These are phyloP conservation scores for Galerina sulciceps DNA, from an alignment of 768 basidiomycete genomes.

Conservation along the genomic window DNA sequence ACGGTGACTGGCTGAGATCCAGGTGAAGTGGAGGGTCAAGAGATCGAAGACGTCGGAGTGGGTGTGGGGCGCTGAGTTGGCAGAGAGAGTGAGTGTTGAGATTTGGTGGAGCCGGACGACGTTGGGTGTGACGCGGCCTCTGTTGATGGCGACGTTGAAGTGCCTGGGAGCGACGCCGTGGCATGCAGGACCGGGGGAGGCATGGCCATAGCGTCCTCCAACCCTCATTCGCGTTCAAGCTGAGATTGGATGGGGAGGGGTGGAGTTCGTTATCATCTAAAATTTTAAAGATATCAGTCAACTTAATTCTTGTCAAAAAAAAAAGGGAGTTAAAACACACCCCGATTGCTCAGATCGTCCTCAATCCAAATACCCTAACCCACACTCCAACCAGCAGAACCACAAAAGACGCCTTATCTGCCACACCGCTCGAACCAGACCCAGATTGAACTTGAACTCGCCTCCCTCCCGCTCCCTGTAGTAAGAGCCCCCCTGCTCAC, in stretches of 20 bases:
- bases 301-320: background rate
- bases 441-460: background rate
- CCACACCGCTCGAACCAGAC: background rate
- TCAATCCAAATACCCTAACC: conserved; percentile 17
- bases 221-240: background rate
- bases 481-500: conserved; percentile 29
- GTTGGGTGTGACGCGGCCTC: background rate
- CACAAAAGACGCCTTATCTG: no score
- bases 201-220: background rate
- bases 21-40: background rate
- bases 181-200: background rate
- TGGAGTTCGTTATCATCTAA: background rate
- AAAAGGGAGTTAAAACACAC: background rate
- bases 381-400: background rate
- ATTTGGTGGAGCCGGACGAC: background rate
- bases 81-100: background rate
- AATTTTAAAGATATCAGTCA: background rate
- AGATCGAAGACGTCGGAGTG: no score
- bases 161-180: background rate
- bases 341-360: background rate
- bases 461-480: conserved; percentile 9
- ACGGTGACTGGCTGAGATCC: background rate
- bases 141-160: background rate
- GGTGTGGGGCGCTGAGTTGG: background rate
- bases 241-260: background rate